These are phyloP conservation scores for Trypanosoma cruzi DNA, from an alignment of 208 protist genomes.

Conservation along the genomic window DNA sequence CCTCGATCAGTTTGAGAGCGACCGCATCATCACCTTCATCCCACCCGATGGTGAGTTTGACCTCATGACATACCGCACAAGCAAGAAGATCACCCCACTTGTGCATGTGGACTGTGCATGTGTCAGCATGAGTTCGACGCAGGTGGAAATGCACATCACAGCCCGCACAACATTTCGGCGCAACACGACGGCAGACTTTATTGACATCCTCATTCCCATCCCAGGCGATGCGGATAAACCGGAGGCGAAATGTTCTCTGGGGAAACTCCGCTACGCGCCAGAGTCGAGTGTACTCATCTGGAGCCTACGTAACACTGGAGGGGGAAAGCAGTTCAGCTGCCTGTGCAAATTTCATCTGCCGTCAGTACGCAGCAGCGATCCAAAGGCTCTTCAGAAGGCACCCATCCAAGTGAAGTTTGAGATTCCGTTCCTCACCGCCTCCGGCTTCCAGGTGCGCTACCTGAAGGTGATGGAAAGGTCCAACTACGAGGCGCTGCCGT, in stretches of 20 bases:
- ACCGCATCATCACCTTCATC: slow-evolving; percentile 94
- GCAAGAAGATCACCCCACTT: slow-evolving; percentile 94
- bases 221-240: slow-evolving; percentile 97
- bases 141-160: slow-evolving; percentile 95
- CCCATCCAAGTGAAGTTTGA: slow-evolving; percentile 98
- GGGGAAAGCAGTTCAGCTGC: slow-evolving; percentile 94
- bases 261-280: slow-evolving; percentile 96
- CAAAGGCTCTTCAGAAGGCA: slow-evolving; percentile 63
- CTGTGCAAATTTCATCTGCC: slow-evolving; percentile 96
- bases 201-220: slow-evolving; percentile 98
- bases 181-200: slow-evolving; percentile 94
- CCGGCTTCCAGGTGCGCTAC: slow-evolving; percentile 98
- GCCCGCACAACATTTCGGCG: slow-evolving; percentile 94
- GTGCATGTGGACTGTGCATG: slow-evolving; percentile 93
- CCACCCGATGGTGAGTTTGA: slow-evolving; percentile 98
- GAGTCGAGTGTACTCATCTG: slow-evolving; percentile 97
- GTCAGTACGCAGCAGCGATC: slow-evolving; percentile 86
- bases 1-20: slow-evolving; percentile 97
- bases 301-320: slow-evolving; percentile 97
- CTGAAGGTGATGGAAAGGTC: slow-evolving; percentile 98
- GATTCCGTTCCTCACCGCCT: slow-evolving; percentile 98
- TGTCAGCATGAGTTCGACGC: slow-evolving; percentile 88
- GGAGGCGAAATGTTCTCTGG: slow-evolving; percentile 90
- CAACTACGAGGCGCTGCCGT: slow-evolving; percentile 97
- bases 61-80: slow-evolving; percentile 98